Percentiles rank a stretch among this genome's conserved stretches.
phyloP scores from a whole-genome alignment of 768 basidiomycete genomes.

The Candolleomyces eurysporus region DNA sequence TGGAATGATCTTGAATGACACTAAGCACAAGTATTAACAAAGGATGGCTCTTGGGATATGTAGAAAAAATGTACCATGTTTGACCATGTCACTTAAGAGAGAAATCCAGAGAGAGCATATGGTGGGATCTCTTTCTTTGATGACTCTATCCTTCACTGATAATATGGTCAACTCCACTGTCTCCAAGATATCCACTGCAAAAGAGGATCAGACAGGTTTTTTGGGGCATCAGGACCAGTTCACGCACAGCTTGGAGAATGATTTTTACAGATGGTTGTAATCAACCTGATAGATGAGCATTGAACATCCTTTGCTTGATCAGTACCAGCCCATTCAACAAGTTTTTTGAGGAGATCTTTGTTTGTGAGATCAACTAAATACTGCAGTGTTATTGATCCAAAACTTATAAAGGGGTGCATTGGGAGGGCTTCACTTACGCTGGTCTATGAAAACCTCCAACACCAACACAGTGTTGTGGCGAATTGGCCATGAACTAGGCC shows the following conservation, averaged over 20 bases:
- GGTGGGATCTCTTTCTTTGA: background rate
- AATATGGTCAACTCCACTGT: background rate
- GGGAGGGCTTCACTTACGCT: background rate
- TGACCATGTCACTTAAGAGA: background rate
- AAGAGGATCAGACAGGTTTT: background rate
- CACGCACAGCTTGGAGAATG: background rate
- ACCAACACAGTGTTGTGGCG: background rate
- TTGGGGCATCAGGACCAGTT: background rate
- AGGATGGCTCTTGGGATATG: too few species aligned
- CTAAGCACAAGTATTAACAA: too few species aligned
- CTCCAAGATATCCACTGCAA: background rate
- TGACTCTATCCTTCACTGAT: background rate
- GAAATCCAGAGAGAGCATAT: background rate
- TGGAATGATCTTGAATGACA: too few species aligned
- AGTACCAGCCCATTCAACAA: background rate
- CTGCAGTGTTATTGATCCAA: too few species aligned
- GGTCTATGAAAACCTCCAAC: background rate
- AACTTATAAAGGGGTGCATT: background rate
- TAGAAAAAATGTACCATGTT: background rate
- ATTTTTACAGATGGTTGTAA: background rate
- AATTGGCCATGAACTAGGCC: background rate
- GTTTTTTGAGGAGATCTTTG: background rate
- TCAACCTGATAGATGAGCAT: background rate
- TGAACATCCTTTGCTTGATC: background rate
- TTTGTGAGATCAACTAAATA: background rate